Base-by-base conservation (phyloP, 2,329 filamentous ascomycete genomes). In the Ophiostoma sp. region DNA sequence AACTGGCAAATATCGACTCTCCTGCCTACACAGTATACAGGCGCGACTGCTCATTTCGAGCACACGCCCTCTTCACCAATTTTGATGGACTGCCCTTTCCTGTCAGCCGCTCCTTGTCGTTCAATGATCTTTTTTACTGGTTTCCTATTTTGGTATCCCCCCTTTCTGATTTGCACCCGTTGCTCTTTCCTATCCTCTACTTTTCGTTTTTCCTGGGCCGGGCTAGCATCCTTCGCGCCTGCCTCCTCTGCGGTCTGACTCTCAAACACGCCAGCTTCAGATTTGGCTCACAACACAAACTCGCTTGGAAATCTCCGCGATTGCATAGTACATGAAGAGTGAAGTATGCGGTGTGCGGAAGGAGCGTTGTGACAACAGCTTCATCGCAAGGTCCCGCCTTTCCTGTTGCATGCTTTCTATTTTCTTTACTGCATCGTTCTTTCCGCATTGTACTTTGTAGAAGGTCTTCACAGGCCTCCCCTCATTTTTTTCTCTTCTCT, bases 221-320 rank as follows among this genome's bases (percentile, higher is more conserved):
- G 64, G 8, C 25, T 50, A 11, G 45, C 28, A 69, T 69, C 66
- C 66, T 69, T 39, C 66, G 45, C 28, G 11, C 66, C 31, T 70
- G 31, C 68, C 31, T 42, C 15, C 11, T 33, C 8, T 52, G 9
- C 45, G 17, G 45, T 25, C 48, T 48, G 28, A 33, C 25, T 68
- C 64, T 66, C 64, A 68, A 68, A 68, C 42, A 48, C 25, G 25
- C 28, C 42, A 31, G 12, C 63, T 25, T 52, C 64, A 22, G 45
- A 2, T 33, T 69, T 69, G 42, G 42, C 42, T 48, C 42, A 52
- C 50, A 36, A 22, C 48, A 36, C 50, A 57, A 39, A 6, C 48
- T 52, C 28, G 45, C 50, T 33, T 15, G 31, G 36, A n/a, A 36
- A 25, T 39, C 31, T 36, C 66, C 66, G 66, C n/a, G 31, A 55